Conservation (phyloP, 305 asterid species). For the Ilex paraguariensis region DNA sequence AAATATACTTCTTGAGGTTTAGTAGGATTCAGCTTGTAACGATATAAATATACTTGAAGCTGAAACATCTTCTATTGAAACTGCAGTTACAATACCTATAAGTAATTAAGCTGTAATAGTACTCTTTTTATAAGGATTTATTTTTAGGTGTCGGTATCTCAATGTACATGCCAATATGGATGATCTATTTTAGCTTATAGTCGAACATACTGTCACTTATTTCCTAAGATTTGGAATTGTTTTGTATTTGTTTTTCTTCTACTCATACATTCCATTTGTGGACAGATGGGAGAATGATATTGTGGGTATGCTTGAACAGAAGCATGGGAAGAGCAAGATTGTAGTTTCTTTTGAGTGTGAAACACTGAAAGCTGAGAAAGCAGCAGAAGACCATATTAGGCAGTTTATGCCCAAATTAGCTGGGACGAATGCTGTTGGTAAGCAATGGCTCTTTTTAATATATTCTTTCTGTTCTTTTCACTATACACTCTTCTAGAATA, state of each 20-base stretch:
- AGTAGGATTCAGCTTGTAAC: too few relatives aligned
- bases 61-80: too few relatives aligned
- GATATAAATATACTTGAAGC: too few relatives aligned
- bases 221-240: too few relatives aligned
- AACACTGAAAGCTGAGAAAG: constrained; percentile 82
- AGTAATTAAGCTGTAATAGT: too few relatives aligned
- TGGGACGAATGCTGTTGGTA: constrained; percentile 95
- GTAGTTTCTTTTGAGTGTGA: constrained; percentile 81
- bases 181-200: too few relatives aligned
- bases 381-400: constrained; percentile 86
- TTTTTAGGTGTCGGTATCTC: too few relatives aligned
- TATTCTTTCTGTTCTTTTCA: not conserved
- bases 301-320: constrained; percentile 78
- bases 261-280: constrained; percentile 8
- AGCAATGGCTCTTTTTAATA: constrained; percentile 16
- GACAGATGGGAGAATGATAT: constrained; percentile 94
- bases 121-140: too few relatives aligned
- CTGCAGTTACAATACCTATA: too few relatives aligned
- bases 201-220: too few relatives aligned
- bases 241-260: not conserved
- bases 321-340: constrained; percentile 46
- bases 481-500: not conserved
- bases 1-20: too few relatives aligned
- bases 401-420: constrained; percentile 94
- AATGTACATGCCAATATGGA: too few relatives aligned